Evolutionary conservation across 495 filamentous ascomycete genomes (phyloP), one percentile per base, ranked within the genome.

Genomic region (Oleoguttula mirabilis): DNA sequence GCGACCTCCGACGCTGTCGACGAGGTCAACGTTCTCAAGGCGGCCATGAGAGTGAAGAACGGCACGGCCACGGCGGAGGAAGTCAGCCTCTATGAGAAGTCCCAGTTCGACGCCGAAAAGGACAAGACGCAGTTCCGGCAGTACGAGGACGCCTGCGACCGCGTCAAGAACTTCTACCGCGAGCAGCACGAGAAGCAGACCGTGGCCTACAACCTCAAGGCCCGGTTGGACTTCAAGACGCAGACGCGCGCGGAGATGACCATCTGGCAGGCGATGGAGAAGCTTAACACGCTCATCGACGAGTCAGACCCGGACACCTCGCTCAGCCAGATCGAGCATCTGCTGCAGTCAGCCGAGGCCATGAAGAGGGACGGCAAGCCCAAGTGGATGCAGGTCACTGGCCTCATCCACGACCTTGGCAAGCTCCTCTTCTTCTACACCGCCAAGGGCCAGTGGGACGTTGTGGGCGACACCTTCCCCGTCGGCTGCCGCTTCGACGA

Each of bases 381-480:
- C 4, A 71, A 82, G 24, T 94, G 86, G 86, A 88, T 92, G 82
- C 86, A 92, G 60, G 63, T 92, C 16, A 82, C 77, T 0, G 85
- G 86, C 1, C 70, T 92, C n/a, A 80, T 94, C 50, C 86, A 94
- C 60, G 86, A 92, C 49, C 69, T 92, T 11, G 86, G 86, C 49
- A 94, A 92, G 63, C 71, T 92, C 12, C 73, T 92, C 23, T 88
- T 76, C 69, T 87, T 90, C 64, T 84, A 77, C 60, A 79, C 74
- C 37, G 82, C 79, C 8, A 62, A 79, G 43, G 84, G 86, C 34
- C 86, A 94, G 58, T 92, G 86, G 86, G 86, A 90, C 54, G 84
- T 92, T 11, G 85, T 94, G 10, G 86, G 86, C 12, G 86, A 94
- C 54, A 88, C 83, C 0, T 92, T 92, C 64, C 84, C 86, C 22